A percentile compares a stretch with the other conserved stretches of the same genome.
These are phyloP conservation scores for Ulota crispa DNA, from an alignment of 225 moss, liverwort and hornwort genomes.

Conservation along the genomic window DNA sequence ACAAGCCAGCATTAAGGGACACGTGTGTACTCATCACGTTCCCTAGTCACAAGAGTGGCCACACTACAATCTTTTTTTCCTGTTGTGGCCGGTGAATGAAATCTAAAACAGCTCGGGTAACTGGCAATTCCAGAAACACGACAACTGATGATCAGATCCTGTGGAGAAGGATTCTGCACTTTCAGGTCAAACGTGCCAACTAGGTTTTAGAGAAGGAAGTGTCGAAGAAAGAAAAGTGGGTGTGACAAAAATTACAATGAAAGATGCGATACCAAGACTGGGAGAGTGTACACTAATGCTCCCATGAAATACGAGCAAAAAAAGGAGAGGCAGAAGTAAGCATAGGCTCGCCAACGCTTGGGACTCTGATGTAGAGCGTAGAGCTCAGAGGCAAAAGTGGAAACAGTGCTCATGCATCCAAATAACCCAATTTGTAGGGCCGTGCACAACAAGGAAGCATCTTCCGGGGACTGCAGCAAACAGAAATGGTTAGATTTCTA, in stretches of 20 bases:
- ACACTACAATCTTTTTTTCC: slow-evolving; percentile 17
- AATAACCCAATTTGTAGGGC: slow-evolving; percentile 69
- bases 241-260: slow-evolving; percentile 28
- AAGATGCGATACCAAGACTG: slow-evolving; percentile 49
- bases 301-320: slow-evolving; percentile 57
- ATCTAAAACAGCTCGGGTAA: slow-evolving; percentile 19
- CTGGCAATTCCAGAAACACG: slow-evolving; percentile 19
- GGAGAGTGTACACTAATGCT: slow-evolving; percentile 64
- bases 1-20: slow-evolving; percentile 15
- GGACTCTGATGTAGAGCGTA: slow-evolving; percentile 61
- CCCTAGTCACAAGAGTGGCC: slow-evolving; percentile 17
- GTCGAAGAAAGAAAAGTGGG: slow-evolving; percentile 16
- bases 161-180: slow-evolving; percentile 22
- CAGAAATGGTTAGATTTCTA: slow-evolving; percentile 21
- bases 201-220: slow-evolving; percentile 1
- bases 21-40: slow-evolving; percentile 21
- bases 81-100: slow-evolving; percentile 24
- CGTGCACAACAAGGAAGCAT: slow-evolving; percentile 46
- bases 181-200: slow-evolving; percentile 26
- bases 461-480: slow-evolving; percentile 61
- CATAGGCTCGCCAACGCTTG: slow-evolving; percentile 79
- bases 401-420: slow-evolving; percentile 98
- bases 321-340: slow-evolving; percentile 58
- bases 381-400: slow-evolving; percentile 85
- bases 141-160: slow-evolving; percentile 15